Evolutionary conservation across 352 stramenopile genomes (phyloP).

Genomic region (Globisporangium rhizosaccharum): DNA sequence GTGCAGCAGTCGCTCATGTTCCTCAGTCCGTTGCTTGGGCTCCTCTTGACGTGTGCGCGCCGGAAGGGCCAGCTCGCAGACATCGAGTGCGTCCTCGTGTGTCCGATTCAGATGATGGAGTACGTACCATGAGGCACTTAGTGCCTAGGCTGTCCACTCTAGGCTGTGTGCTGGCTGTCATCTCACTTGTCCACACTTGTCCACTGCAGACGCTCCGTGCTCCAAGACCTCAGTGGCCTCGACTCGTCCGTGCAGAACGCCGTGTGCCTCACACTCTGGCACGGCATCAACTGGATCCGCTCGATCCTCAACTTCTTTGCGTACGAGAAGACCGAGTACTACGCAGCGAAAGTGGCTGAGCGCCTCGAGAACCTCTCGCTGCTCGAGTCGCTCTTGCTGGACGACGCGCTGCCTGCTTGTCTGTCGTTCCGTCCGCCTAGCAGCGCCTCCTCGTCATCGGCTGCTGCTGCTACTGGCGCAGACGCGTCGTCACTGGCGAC

Average conservation of each 20-base stretch:
- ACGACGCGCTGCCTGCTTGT: slow-evolving; percentile 24
- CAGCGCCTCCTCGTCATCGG: neutral
- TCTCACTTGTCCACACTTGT: neutral
- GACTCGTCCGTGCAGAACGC: slow-evolving; percentile 29
- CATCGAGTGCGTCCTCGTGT: slow-evolving; percentile 50
- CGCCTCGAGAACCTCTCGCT: slow-evolving; percentile 37
- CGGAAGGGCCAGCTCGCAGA: slow-evolving; percentile 20
- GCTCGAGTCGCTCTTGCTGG: slow-evolving; percentile 35
- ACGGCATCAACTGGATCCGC: slow-evolving; percentile 61
- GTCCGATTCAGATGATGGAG: slow-evolving; percentile 55
- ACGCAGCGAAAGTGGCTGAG: slow-evolving; percentile 27
- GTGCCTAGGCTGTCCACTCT: neutral
- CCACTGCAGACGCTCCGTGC: slow-evolving; percentile 24
- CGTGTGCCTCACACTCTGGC: slow-evolving; percentile 43
- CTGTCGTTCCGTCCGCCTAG: slow-evolving; percentile 28
- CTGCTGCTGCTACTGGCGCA: slow-evolving; percentile 1
- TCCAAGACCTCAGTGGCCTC: slow-evolving; percentile 37
- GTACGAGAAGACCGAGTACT: slow-evolving; percentile 24
- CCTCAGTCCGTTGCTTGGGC: slow-evolving; percentile 26
- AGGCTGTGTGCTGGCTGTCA: neutral
- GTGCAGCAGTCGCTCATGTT: slow-evolving; percentile 46
- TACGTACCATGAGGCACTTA: slow-evolving; percentile 18
- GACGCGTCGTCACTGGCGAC: neutral
- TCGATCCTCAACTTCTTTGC: slow-evolving; percentile 54
- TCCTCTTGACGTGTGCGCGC: slow-evolving; percentile 38